Base-by-base conservation (phyloP, 2,329 filamentous ascomycete species). In the Pyrenochaeta sp. region DNA sequence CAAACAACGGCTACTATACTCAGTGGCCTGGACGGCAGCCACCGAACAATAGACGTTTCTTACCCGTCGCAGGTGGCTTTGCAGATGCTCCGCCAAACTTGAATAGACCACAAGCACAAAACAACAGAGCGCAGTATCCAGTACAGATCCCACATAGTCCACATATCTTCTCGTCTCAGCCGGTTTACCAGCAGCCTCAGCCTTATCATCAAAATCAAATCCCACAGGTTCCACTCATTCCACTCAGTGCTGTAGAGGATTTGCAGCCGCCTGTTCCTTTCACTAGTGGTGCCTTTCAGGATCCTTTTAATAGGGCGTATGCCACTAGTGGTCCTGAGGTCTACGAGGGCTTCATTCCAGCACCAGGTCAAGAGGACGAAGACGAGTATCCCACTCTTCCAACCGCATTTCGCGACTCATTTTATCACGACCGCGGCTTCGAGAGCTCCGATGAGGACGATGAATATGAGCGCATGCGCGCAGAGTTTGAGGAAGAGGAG, bases 271-370 rank as follows among this genome's bases (percentile, higher is more conserved):
- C 60, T 24, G 43, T 52, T 34, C 58, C 66, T 34, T 65, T 68
- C 19, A 57, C 62, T 13, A 54, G 44, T 30, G 50, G 54, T n/a
- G 51, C 48, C n/a, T 56, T 62, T 22, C 58, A 63, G 19, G 71
- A 73, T 32, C 52, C 66, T 22, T 67, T 73, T 43, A 69, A 62
- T 36, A 58, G 64, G 50, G 63, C 61, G 2, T 74, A 71, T 49
- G 54, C 63, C 45, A 66, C 63, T 10, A 68, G 55, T 43, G 72
- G 65, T 25, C 75, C 74, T 10, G 65, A 76, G 9, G 70, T 79
- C 27, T 75, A 78, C 52, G 77, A 79, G 59, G 78, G 77, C 5
- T 79, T 76, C 49, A 77, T 79, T 48, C 76, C 77, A 37, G 73
- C 72, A 12, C 72, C 73, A 19, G 72, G 66, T 27, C 64, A 67